Base-by-base conservation (phyloP, 2,329 filamentous ascomycete genomes). In the Plenodomus lindquistii region DNA sequence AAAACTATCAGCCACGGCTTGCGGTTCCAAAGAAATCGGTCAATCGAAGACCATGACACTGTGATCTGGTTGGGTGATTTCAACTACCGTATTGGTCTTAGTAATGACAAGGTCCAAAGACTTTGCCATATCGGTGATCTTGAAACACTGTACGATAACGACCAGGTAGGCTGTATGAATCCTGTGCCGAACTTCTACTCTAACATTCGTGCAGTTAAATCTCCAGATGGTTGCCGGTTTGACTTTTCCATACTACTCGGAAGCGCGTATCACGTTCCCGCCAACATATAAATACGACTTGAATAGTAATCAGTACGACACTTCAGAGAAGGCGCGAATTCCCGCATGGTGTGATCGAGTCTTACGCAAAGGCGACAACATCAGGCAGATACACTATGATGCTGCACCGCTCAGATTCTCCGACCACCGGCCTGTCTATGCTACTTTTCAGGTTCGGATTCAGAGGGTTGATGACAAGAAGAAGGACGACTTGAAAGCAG, bases 301-400 rank as follows among this genome's bases (percentile, higher is more conserved):
- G 52, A 91, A 90, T 22, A 89, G 84, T 3, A 91, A 97, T 70
- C 82, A 82, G 43, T 99, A 97, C 70, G 94, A 99, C 71, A 93
- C 88, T 9, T 97, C 93, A 40, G 93, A 97, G 65, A 99, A 99
- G 71, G 85, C 87, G 45, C 86, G 94, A 15, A 97, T 97, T 54
- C 94, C 94, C 2, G 94, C 94, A 0, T 99, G 94, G 94, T 97
- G 92, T 52, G 94, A 99, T 72, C 88, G 94, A 31, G 88, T 99
- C 38, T 76, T 99, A 8, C 87, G 89, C 50, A 95, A 92, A 74
- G 94, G 94, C 7, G 77, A 83, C 50, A 92, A 91, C 59, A 81
- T 99, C 29, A 85, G 86, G 36, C 94, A 97, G 69, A 78, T 88
- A 10, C 82, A 88, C 24, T 99, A 99, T 72, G 84, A 89, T 63